Evolutionary conservation across 1,284 basidiomycete species (phyloP).

Genomic region (Heliocybe sulcata): DNA sequence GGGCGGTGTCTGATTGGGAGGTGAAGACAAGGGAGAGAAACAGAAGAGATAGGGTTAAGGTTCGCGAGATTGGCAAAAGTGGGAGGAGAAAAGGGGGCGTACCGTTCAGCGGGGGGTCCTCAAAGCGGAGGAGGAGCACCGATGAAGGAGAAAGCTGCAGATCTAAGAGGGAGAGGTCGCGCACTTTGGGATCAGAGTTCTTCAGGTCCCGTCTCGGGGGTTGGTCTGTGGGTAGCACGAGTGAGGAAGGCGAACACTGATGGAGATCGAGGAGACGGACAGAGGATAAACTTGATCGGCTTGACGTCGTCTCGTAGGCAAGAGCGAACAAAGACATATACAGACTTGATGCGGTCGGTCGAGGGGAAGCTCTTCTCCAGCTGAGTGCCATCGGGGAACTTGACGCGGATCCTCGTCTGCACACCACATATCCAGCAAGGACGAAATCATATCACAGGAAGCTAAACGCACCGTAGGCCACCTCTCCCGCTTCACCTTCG

Average conservation of each 20-base stretch:
- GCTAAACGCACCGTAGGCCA: constrained; percentile 59
- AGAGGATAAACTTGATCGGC: constrained; percentile 74
- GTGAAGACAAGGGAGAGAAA: not conserved
- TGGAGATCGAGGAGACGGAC: constrained; percentile 31
- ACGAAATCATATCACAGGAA: not conserved
- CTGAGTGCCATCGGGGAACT: constrained; percentile 75
- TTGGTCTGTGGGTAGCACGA: constrained; percentile 48
- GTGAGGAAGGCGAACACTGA: not conserved
- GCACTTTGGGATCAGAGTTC: constrained; percentile 66
- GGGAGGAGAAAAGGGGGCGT: constrained; percentile 11
- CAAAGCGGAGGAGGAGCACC: constrained; percentile 69
- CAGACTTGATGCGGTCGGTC: constrained; percentile 65
- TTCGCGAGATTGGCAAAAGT: too few relatives aligned
- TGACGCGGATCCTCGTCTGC: constrained; percentile 76
- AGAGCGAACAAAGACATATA: constrained; percentile 80
- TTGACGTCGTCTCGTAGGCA: constrained; percentile 66
- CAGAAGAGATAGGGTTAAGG: not conserved
- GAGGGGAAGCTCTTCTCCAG: constrained; percentile 78
- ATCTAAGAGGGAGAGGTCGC: constrained; percentile 58
- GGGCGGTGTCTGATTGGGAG: constrained; percentile 28
- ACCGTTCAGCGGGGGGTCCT: constrained; percentile 70
- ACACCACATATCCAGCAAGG: constrained; percentile 6
- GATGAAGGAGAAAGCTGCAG: constrained; percentile 78
- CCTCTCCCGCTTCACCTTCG: constrained; percentile 52
- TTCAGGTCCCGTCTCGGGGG: constrained; percentile 80